Base-by-base conservation (phyloP, 2,329 filamentous ascomycete genomes). In the Pseudocercospora pini-densiflorae region DNA sequence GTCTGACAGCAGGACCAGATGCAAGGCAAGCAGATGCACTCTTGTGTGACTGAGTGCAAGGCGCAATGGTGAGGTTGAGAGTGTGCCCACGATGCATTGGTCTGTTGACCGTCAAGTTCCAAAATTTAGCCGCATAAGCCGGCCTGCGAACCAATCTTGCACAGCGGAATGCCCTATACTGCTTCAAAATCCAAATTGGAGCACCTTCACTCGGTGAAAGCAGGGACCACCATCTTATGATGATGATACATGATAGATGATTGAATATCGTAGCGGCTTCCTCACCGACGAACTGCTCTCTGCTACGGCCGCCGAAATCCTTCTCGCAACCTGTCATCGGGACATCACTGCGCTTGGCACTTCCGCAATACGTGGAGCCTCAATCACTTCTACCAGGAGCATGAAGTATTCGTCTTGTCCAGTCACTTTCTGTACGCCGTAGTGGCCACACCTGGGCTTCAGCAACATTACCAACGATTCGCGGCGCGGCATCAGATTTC, bases 41-140 rank as follows among this genome's bases (percentile, higher is more conserved):
- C 24, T 55, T 24, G 16, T 55, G 27, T 33, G 27, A 23, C 24
- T 55, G 16, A 24, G 21, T 6, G 23, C 31, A 40, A 27, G 24
- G 16, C 31, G 16, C n/a, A 23, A 33, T 58, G 54, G 29, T 40
- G 31, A n/a, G 8, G 54, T 58, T 40, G 54, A 58, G 54, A 55
- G 9, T 21, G 31, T 40, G 31, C 54, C n/a, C 27, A 33, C 8
- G 33, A 29, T 33, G 54, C 54, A 58, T 40, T 24, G 55, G 8
- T 40, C 19, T 36, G 27, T 58, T 24, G 33, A 12, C 33, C 31
- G 55, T 21, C 33, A 31, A 36, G 55, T n/a, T 14, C 55, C 29
- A 40, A 58, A 19, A 14, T 40, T 27, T 58, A 24, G 55, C 55
- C 31, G 55, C 55, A 58, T 58, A 43, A 21, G 55, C 55, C 55